Conservation (phyloP, 495 filamentous ascomycete species). For the Neurospora sublineolata region DNA sequence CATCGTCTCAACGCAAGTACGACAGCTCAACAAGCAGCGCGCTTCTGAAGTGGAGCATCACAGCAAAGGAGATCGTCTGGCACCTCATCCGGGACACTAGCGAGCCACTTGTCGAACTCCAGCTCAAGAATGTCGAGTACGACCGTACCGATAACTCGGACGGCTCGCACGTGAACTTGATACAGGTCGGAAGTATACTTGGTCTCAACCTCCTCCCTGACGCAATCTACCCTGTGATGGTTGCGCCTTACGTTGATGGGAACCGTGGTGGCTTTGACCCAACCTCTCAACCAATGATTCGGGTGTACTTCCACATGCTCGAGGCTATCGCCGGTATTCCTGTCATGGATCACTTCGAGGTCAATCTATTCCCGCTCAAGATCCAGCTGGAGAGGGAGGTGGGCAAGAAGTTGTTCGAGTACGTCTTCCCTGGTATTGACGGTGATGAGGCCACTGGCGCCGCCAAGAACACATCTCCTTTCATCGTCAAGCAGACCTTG, state of each 20-base stretch:
- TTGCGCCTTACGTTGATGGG: slow-evolving; percentile 72
- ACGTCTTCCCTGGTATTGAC: slow-evolving; percentile 76
- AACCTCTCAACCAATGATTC: slow-evolving; percentile 59
- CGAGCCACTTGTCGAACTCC: slow-evolving; percentile 87
- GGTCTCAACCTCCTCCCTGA: slow-evolving; percentile 82
- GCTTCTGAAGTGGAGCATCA: slow-evolving; percentile 77
- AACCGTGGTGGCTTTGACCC: slow-evolving; percentile 41
- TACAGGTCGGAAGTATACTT: slow-evolving; percentile 72
- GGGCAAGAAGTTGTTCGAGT: slow-evolving; percentile 90
- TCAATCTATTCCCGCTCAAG: slow-evolving; percentile 84
- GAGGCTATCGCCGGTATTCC: slow-evolving; percentile 97
- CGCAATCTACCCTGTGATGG: slow-evolving; percentile 91
- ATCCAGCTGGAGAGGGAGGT: slow-evolving; percentile 90
- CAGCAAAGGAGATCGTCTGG: slow-evolving; percentile 89
- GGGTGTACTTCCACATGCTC: slow-evolving; percentile 92
- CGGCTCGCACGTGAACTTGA: slow-evolving; percentile 85
- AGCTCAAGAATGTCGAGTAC: slow-evolving; percentile 78
- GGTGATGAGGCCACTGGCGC: slow-evolving; percentile 36
- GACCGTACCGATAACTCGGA: slow-evolving; percentile 93
- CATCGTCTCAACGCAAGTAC: slow-evolving; percentile 78
- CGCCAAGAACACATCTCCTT: slow-evolving; percentile 58
- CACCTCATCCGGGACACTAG: slow-evolving; percentile 77
- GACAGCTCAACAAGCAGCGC: slow-evolving; percentile 67
- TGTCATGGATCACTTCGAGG: slow-evolving; percentile 93
- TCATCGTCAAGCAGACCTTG: slow-evolving; percentile 69